These are phyloP conservation scores for Zymoseptoria ardabiliae DNA, from an alignment of 2,329 filamentous ascomycete genomes.

Conservation along the genomic window DNA sequence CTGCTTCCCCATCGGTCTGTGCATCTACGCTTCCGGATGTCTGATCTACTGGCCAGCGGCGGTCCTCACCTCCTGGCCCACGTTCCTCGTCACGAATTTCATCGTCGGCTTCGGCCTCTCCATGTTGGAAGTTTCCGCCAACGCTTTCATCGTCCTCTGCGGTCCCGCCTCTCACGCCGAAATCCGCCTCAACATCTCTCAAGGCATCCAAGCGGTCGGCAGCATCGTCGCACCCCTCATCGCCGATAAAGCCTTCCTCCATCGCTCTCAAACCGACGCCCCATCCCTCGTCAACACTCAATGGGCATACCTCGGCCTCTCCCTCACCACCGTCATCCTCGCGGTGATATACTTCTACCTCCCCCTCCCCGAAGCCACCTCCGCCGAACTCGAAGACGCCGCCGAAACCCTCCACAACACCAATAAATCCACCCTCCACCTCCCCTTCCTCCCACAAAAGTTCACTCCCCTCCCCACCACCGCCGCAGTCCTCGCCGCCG, in stretches of 20 bases:
- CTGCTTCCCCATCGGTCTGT: slow-evolving; percentile 53
- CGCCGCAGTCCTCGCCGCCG: slow-evolving; percentile 50
- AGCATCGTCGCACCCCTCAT: slow-evolving; percentile 53
- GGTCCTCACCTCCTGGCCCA: slow-evolving; percentile 53
- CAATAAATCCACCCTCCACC: slow-evolving; percentile 34
- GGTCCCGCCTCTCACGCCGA: slow-evolving; percentile 55
- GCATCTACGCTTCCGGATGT: slow-evolving; percentile 55
- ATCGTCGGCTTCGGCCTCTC: slow-evolving; percentile 55
- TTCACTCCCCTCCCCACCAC: slow-evolving; percentile 43
- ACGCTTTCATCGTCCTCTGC: slow-evolving; percentile 56
- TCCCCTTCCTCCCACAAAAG: not conserved
- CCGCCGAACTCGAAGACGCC: slow-evolving; percentile 51
- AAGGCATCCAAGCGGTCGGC: slow-evolving; percentile 55
- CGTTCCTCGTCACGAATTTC: slow-evolving; percentile 56
- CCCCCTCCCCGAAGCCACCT: slow-evolving; percentile 55
- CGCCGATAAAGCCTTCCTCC: slow-evolving; percentile 52
- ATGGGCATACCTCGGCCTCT: slow-evolving; percentile 58
- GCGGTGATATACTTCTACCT: slow-evolving; percentile 55
- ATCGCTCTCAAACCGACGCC: slow-evolving; percentile 36
- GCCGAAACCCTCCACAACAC: slow-evolving; percentile 45
- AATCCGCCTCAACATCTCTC: slow-evolving; percentile 52
- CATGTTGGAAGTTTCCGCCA: slow-evolving; percentile 53
- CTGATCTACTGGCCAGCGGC: slow-evolving; percentile 60
- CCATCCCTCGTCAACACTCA: slow-evolving; percentile 53
- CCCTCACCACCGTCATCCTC: slow-evolving; percentile 52